Evolutionary conservation across 495 filamentous ascomycete genomes (phyloP).

Genomic region (Pyrenula massariospora): DNA sequence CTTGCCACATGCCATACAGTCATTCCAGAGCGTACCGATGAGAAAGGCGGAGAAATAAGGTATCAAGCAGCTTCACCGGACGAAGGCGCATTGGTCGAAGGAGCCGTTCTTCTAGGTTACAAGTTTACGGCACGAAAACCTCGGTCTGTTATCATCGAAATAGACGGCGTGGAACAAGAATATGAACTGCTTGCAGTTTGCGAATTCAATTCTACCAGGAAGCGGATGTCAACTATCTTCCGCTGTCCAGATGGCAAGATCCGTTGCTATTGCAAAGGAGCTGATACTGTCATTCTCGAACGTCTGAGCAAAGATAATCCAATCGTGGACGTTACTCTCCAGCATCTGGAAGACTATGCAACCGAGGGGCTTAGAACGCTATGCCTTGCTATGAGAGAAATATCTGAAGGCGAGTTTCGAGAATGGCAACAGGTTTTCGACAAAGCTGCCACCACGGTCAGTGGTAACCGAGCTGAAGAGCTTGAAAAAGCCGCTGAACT

Average conservation of each 20-base stretch:
- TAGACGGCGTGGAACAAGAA: constrained; percentile 57
- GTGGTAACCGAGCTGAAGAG: constrained; percentile 85
- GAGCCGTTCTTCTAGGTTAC: constrained; percentile 77
- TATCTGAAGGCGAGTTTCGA: constrained; percentile 81
- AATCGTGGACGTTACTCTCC: constrained; percentile 72
- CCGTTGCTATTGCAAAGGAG: constrained; percentile 87
- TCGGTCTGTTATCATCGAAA: constrained; percentile 66
- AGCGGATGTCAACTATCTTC: constrained; percentile 96
- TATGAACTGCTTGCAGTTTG: constrained; percentile 93
- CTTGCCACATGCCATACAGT: constrained; percentile 94
- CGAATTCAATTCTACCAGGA: constrained; percentile 97
- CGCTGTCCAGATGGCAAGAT: constrained; percentile 94
- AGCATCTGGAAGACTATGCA: constrained; percentile 96
- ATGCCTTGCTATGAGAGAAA: constrained; percentile 88
- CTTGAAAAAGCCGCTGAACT: constrained; percentile 95
- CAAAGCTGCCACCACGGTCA: constrained; percentile 80
- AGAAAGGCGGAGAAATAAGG: constrained; percentile 71
- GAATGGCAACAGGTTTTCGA: constrained; percentile 85
- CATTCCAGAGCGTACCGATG: constrained; percentile 76
- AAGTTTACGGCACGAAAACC: constrained; percentile 84
- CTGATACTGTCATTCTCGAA: constrained; percentile 94
- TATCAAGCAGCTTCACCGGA: constrained; percentile 98
- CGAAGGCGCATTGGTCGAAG: constrained; percentile 91
- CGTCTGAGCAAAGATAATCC: constrained; percentile 70
- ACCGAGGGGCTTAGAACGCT: constrained; percentile 92